Percentiles rank a stretch among this genome's conserved stretches.
Evolutionary conservation across 2,329 filamentous ascomycete genomes (phyloP).

Genomic region (Byssothecium circinans): DNA sequence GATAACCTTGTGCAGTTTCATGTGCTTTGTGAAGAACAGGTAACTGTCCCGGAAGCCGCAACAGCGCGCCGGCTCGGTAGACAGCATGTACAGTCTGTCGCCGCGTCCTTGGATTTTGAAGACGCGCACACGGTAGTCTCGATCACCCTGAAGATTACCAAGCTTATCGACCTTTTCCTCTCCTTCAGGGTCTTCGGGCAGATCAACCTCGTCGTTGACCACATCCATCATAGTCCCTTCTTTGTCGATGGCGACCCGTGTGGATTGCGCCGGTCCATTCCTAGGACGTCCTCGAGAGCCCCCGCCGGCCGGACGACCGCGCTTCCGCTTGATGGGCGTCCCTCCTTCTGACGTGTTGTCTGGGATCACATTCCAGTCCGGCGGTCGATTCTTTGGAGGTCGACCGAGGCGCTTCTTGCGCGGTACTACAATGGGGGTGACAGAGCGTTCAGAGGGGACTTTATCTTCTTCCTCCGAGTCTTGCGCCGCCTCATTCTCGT

Average conservation of each 20-base stretch:
- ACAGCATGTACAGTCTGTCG: slow-evolving; percentile 93
- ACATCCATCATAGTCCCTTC: slow-evolving; percentile 92
- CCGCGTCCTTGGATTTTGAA: slow-evolving; percentile 87
- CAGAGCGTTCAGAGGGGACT: slow-evolving; percentile 48
- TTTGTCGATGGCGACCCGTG: slow-evolving; percentile 85
- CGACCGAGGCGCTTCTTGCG: slow-evolving; percentile 77
- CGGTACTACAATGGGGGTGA: slow-evolving; percentile 58
- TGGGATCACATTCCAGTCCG: slow-evolving; percentile 67
- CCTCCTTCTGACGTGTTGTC: slow-evolving; percentile 52
- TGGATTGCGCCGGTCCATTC: slow-evolving; percentile 72
- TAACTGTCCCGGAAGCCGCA: slow-evolving; percentile 98
- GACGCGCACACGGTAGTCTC: slow-evolving; percentile 93
- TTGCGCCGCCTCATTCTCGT: slow-evolving; percentile 43
- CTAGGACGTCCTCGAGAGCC: slow-evolving; percentile 74
- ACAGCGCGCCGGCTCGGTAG: slow-evolving; percentile 93
- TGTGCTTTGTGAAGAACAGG: slow-evolving; percentile 98
- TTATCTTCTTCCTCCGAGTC: slow-evolving; percentile 54
- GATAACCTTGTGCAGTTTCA: slow-evolving; percentile 95
- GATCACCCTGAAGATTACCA: slow-evolving; percentile 77
- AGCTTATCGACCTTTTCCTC: slow-evolving; percentile 92
- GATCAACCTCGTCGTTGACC: slow-evolving; percentile 83
- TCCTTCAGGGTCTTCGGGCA: slow-evolving; percentile 84
- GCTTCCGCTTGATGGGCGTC: slow-evolving; percentile 52
- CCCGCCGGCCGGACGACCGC: slow-evolving; percentile 53
- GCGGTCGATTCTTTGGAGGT: slow-evolving; percentile 80